Evolutionary conservation across 345 rosid genomes (phyloP), one percentile per base, ranked within the genome.

Genomic region (Populus alba): DNA sequence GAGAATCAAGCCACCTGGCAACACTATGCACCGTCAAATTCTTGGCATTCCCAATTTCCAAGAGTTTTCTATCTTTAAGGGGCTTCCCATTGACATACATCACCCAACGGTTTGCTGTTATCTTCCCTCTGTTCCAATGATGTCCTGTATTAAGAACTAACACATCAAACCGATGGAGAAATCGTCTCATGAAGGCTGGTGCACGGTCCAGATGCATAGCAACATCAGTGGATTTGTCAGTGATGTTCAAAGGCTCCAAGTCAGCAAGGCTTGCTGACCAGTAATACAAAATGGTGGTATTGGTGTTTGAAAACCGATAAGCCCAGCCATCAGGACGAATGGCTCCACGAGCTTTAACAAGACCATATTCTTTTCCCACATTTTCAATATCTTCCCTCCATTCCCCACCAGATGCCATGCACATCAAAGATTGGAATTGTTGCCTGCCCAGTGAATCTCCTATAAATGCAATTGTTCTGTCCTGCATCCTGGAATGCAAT

Each of bases 191-290:
- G 83, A 89, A 89, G 43, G 83, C 71, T 45, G 91, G 91, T 62
- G 88, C 84, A 4, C 85, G 88, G 51, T 89, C 92, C 68, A 89
- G 84, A 84, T 89, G 92, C 91, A 89, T 88, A 31, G 91, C 89
- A 68, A 76, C 73, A 55, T 82, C 79, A 17, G 86, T 71, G 33
- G 79, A 59, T 9, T 85, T 84, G 63, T 83, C 75, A 5, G 80
- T 78, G 39, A 16, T 68, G 59, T 86, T 73, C 35, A 87, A 71
- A 3, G 91, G 89, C 76, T 85, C 82, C 2, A 87, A 76, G 70
- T 85, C 81, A n/a, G 86, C 85, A 5, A 89, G 87, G 68, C 88
- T 87, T 23, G 88, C 89, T 3, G 90, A 89, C 91, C 91, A 88
- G 72, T 88, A 85, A 71, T 86, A 86, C 35, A 89, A 79, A 69